A percentile compares a stretch with the other conserved stretches of the same genome.
These are phyloP conservation scores for Monosporascus ibericus DNA, from an alignment of 2,329 filamentous ascomycete species.

Conservation along the genomic window DNA sequence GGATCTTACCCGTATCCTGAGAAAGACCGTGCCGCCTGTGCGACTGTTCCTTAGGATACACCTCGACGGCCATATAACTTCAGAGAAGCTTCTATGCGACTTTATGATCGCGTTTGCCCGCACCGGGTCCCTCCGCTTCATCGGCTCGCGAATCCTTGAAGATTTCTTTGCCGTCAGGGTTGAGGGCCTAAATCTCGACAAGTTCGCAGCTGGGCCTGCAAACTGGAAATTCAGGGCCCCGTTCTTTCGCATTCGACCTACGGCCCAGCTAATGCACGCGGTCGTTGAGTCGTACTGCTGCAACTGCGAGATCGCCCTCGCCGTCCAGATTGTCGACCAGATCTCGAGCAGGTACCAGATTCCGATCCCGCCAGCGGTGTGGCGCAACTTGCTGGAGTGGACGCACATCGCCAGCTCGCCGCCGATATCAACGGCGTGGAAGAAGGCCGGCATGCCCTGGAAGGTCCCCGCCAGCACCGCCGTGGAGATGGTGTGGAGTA, in stretches of 20 bases:
- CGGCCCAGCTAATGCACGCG: conserved; percentile 51
- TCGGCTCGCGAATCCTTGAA: conserved; percentile 25
- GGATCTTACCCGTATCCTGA: conserved; percentile 23
- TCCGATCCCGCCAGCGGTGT: conserved; percentile 49
- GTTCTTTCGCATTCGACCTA: conserved; percentile 39
- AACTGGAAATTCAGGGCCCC: not conserved
- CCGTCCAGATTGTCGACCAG: conserved; percentile 54
- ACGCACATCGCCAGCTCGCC: conserved; percentile 50
- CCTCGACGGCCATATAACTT: conserved; percentile 21
- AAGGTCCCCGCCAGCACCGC: conserved; percentile 33
- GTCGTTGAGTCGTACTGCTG: conserved; percentile 65
- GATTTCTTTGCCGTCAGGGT: conserved; percentile 22
- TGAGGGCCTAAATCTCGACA: conserved; percentile 1
- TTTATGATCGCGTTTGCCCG: conserved; percentile 37
- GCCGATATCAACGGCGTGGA: conserved; percentile 31
- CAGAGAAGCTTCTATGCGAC: conserved; percentile 35
- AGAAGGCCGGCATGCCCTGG: conserved; percentile 20
- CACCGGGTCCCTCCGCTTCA: conserved; percentile 26
- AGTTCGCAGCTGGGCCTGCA: not conserved
- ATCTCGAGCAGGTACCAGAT: conserved; percentile 56
- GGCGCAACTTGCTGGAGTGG: conserved; percentile 64
- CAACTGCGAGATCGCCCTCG: conserved; percentile 56
- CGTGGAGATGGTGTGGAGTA: conserved; percentile 49
- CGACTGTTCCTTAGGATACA: conserved; percentile 23
- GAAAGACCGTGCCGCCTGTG: conserved; percentile 18